Evolutionary conservation across 805 yeast genomes (phyloP), one percentile per base, ranked within the genome.

Genomic region (Teunomyces aglyptinius): DNA sequence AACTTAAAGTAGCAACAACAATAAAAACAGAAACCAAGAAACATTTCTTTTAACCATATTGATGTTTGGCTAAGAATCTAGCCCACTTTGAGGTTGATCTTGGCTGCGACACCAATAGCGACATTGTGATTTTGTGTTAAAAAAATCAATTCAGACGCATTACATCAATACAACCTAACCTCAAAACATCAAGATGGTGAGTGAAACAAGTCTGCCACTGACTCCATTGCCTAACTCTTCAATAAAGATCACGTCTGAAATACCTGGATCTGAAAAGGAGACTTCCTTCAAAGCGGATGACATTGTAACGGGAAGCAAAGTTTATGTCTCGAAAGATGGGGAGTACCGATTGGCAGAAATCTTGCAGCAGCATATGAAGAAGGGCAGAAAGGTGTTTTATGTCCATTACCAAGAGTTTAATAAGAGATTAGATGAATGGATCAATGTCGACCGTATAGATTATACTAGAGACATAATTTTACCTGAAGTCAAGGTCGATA

Each of bases 401-500:
- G 96, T 94, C 26, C 99, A 94, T 65, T 94, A 90, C 68, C 89
- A 83, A 44, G 96, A 91, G 55, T 94, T 85, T 73, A 94, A 94
- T 72, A 94, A 94, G 51, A 86, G 99, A 65, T 76, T 94, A 55
- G 99, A 94, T 70, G 99, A 94, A 65, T 92, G 98, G 98, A 81
- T 94, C 5, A 73, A 77, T 16, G 74, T 80, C 4, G 83, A 82
- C 31, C 76, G 95, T 44, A 82, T 94, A 8, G 88, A 89, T 61
- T 77, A 82, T 45, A 70, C 75, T n/a, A 71, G 82, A 46, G 89
- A 89, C 0, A 80, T 92, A 46, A 78, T 79, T 15, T 71, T 82
- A 52, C 97, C 97, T 0, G 82, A 79, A 52, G 82, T 82, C 0
- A 80, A 77, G 50, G 68, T 67, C 28, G 69, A 60, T 40, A 77